Evolutionary conservation across 164 flowering plant species (phyloP).

Genomic region (Chloranthus sessilifolius): DNA sequence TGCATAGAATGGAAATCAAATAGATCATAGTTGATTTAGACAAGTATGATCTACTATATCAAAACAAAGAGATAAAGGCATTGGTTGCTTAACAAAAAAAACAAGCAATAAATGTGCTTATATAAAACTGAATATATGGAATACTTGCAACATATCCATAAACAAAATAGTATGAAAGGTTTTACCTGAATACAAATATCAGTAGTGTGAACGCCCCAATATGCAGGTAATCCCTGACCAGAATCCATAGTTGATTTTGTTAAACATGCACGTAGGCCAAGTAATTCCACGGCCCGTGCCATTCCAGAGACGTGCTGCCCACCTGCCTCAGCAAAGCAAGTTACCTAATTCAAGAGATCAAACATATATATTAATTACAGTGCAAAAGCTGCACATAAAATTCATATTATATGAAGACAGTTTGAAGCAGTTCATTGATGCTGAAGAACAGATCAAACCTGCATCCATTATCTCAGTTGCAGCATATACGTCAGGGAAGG

Average conservation of each 20-base stretch:
- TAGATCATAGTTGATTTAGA: no score
- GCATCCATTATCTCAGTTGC: no score
- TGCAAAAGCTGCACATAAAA: neutral
- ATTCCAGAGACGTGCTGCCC: slow-evolving; percentile 89
- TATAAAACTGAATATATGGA: no score
- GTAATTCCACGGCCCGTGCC: slow-evolving; percentile 76
- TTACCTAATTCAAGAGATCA: slow-evolving; percentile 44
- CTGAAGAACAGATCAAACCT: no score
- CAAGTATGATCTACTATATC: no score
- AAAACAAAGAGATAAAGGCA: no score
- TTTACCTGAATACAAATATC: slow-evolving; percentile 78
- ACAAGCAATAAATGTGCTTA: no score
- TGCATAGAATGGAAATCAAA: no score
- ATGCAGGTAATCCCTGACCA: slow-evolving; percentile 70
- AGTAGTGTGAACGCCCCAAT: slow-evolving; percentile 56
- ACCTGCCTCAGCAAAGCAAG: slow-evolving; percentile 97
- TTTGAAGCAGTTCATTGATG: no score
- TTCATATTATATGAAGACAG: neutral
- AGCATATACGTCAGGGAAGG: no score
- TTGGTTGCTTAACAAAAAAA: no score
- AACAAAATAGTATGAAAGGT: neutral
- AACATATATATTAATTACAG: neutral
- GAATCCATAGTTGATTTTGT: slow-evolving; percentile 73
- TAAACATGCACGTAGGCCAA: slow-evolving; percentile 85
- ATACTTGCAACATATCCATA: neutral